Conservation (phyloP, 768 basidiomycete genomes). For the Boletus vinaceobasis region DNA sequence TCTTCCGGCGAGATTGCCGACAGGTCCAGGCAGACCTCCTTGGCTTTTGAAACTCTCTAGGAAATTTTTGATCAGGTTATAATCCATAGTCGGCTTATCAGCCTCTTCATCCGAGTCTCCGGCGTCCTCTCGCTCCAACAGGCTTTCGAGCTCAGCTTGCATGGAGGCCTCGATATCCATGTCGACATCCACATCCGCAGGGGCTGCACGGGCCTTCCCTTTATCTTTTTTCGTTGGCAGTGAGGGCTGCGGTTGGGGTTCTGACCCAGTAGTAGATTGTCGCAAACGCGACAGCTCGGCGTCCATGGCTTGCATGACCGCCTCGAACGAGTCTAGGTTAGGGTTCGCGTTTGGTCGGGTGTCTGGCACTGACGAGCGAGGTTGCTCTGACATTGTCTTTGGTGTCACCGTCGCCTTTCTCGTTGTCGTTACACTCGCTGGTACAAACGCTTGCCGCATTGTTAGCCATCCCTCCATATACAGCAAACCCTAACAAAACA, state of each 20-base stretch:
- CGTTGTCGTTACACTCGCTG: slow-evolving; percentile 25
- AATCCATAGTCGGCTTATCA: slow-evolving; percentile 59
- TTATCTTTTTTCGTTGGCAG: slow-evolving; percentile 46
- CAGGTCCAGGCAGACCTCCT: slow-evolving; percentile 84
- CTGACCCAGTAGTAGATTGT: slow-evolving; percentile 20
- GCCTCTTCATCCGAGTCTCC: slow-evolving; percentile 55
- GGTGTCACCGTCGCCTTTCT: slow-evolving; percentile 2
- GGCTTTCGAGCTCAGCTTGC: slow-evolving; percentile 78
- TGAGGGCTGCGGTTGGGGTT: slow-evolving; percentile 8
- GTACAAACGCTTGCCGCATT: slow-evolving; percentile 54
- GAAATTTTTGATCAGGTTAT: slow-evolving; percentile 94
- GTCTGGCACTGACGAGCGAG: slow-evolving; percentile 28
- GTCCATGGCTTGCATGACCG: slow-evolving; percentile 96
- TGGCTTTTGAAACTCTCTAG: slow-evolving; percentile 95
- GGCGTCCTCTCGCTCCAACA: slow-evolving; percentile 47
- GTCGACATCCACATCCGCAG: slow-evolving; percentile 44
- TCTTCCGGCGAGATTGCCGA: slow-evolving; percentile 83
- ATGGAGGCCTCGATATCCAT: slow-evolving; percentile 80
- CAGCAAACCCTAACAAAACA: slow-evolving; percentile 24
- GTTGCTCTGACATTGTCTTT: slow-evolving; percentile 8
- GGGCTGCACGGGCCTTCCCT: slow-evolving; percentile 30
- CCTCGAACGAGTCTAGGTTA: slow-evolving; percentile 87
- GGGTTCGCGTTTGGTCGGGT: slow-evolving; percentile 52
- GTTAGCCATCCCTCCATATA: slow-evolving; percentile 5
- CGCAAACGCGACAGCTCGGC: slow-evolving; percentile 60